A percentile compares a stretch with the other conserved stretches of the same genome.
Conservation (phyloP, 2,329 filamentous ascomycete genomes). For the Nemania serpens region DNA sequence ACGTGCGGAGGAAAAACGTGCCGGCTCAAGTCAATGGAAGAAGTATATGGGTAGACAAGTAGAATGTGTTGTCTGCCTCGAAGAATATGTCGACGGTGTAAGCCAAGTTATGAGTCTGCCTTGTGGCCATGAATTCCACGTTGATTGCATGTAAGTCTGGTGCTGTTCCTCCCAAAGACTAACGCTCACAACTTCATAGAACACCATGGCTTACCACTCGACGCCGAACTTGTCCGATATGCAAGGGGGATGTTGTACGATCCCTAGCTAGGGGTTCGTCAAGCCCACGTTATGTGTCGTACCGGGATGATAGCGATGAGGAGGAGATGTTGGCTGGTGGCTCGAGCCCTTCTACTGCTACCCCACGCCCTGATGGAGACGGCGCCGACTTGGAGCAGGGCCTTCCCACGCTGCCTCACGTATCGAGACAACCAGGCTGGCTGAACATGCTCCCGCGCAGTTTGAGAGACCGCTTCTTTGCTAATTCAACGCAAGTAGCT, state of each 20-base stretch:
- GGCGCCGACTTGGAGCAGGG: slow-evolving; percentile 52
- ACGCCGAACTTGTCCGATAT: slow-evolving; percentile 96
- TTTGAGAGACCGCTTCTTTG: slow-evolving; percentile 32
- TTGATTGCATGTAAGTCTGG: slow-evolving; percentile 89
- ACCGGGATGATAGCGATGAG: slow-evolving; percentile 59
- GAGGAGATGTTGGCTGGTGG: slow-evolving; percentile 34
- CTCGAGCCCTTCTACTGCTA: slow-evolving; percentile 32
- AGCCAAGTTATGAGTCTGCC: slow-evolving; percentile 96
- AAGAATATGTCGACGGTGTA: slow-evolving; percentile 94
- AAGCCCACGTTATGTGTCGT: slow-evolving; percentile 58
- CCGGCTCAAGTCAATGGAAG: slow-evolving; percentile 60
- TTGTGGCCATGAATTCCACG: slow-evolving; percentile 97
- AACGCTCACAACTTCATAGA: slow-evolving; percentile 52
- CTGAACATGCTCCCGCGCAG: slow-evolving; percentile 45
- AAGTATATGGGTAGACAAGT: slow-evolving; percentile 71
- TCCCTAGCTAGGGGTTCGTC: slow-evolving; percentile 62
- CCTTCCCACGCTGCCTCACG: slow-evolving; percentile 35
- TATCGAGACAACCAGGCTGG: slow-evolving; percentile 43
- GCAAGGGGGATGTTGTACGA: slow-evolving; percentile 92
- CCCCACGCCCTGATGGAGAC: slow-evolving; percentile 33
- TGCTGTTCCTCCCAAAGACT: slow-evolving; percentile 9
- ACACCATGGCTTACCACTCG: slow-evolving; percentile 97
- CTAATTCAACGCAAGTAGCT: slow-evolving; percentile 7
- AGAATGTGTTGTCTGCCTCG: slow-evolving; percentile 94
- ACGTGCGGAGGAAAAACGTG: slow-evolving; percentile 55